Base-by-base conservation (phyloP, 352 stramenopile species). In the Phytophthora podocarpi region DNA sequence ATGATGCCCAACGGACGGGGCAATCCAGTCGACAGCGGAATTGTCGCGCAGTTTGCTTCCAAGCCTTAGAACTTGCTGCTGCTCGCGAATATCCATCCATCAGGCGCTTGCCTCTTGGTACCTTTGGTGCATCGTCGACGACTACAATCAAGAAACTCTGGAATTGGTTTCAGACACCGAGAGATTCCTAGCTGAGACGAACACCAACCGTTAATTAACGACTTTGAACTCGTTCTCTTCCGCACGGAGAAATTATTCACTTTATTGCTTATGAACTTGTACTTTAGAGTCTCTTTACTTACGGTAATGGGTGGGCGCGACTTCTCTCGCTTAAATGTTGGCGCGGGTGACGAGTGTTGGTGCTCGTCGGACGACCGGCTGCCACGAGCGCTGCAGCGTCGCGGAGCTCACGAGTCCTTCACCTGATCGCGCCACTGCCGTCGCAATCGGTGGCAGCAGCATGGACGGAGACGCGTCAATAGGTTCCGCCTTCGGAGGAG, bases 401-500 rank as follows among this genome's bases (percentile, higher is more conserved):
- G 62, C 49, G 20, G 60, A 64, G 40, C 48, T 73, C 20, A 62
- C 31, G 20, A 76, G 30, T 28, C 67, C 51, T 18, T 80, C 63
- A 16, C 71, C 61, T 3, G 67, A 72, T 37, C 71, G 49, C 15
- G 71, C 71, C 20, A 80, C 51, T 5, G 67, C 71, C 7, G 63
- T 80, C 10, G 71, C 71, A 45, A 80, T 75, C 3, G 71, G 60
- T 10, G 71, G 71, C 40, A 80, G 31, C 30, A 76, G 32, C 24
- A 67, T 46, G 2, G 67, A 58, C 16, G 54, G 55, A 10, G 52
- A 24, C 11, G 34, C 8, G 3, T 16, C 24, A 21, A 18, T 31
- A 27, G 48, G 20, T 5, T 67, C 61, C 9, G 32, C n/a, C 35
- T 62, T 72, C 12, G 58, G 43, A 18, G 51, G 37, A 0, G 36